Percentiles rank a stretch among this genome's conserved stretches.
phyloP scores from a whole-genome alignment of 139 green algal species.

The Chlamydomonas incerta region DNA sequence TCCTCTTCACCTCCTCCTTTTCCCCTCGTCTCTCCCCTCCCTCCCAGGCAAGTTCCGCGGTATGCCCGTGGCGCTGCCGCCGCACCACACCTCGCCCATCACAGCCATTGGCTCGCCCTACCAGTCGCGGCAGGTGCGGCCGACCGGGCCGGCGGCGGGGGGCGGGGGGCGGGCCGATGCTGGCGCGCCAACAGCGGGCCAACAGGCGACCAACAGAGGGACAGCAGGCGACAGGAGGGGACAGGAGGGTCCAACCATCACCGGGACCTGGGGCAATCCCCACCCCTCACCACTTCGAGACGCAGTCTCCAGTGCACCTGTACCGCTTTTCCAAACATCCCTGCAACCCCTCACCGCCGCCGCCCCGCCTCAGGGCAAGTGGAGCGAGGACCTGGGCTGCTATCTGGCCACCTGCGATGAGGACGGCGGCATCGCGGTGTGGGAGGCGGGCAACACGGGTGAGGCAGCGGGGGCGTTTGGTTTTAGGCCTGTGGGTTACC shows the following conservation, averaged over 20 bases:
- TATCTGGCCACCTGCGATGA: constrained; percentile 53
- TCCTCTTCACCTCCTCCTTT: no score
- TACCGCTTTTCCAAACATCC: not conserved
- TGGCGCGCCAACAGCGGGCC: no score
- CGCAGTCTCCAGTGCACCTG: no score
- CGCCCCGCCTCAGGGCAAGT: constrained; percentile 20
- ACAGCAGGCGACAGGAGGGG: no score
- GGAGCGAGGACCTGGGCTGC: constrained; percentile 43
- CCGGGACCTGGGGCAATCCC: no score
- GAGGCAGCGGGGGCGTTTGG: no score
- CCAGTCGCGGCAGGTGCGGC: constrained; percentile 45
- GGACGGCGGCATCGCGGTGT: constrained; percentile 51
- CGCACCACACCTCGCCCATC: constrained; percentile 45
- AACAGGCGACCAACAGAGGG: no score
- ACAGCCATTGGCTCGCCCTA: constrained; percentile 42
- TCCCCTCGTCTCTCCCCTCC: no score
- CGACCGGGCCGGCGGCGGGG: not conserved
- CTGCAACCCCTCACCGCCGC: not conserved
- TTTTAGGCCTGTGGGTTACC: no score
- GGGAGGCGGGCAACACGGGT: not conserved
- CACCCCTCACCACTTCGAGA: not conserved
- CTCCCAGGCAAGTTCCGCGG: constrained; percentile 23
- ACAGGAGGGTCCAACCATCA: no score
- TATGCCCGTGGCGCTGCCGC: not conserved
- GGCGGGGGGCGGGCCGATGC: not conserved